phyloP scores from a whole-genome alignment of 2,329 filamentous ascomycete genomes.

The Monilinia laxa region DNA sequence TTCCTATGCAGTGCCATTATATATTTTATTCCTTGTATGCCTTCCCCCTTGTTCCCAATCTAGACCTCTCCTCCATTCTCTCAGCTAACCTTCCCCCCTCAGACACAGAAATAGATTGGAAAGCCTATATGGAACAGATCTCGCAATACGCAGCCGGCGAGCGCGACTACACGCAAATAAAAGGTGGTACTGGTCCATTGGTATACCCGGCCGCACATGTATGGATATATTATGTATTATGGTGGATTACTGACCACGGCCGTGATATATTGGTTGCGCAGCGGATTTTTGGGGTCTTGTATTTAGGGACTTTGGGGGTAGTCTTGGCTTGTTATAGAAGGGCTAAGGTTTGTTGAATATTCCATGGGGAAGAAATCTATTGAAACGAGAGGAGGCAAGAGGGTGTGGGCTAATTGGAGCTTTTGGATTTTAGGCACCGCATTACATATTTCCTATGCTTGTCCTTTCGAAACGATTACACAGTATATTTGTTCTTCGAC shows the following conservation, averaged over 20 bases:
- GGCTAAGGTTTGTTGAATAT: constrained; percentile 57
- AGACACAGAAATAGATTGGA: constrained; percentile 99
- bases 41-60: background rate
- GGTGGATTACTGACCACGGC: constrained; percentile 74
- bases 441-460: constrained; percentile 82
- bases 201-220: constrained; percentile 95
- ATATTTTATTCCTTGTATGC: constrained; percentile 37
- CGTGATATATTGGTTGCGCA: constrained; percentile 78
- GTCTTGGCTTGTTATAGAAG: constrained; percentile 81
- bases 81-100: background rate
- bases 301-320: constrained; percentile 70
- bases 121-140: constrained; percentile 94
- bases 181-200: constrained; percentile 85
- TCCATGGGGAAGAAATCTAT: background rate
- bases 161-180: constrained; percentile 81
- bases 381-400: background rate
- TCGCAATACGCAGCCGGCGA: constrained; percentile 77
- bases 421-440: constrained; percentile 60
- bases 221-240: constrained; percentile 81
- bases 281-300: constrained; percentile 75
- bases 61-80: too few relatives aligned
- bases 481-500: constrained; percentile 85
- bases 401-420: constrained; percentile 20
- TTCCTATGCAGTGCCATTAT: constrained; percentile 38
- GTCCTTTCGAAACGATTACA: constrained; percentile 89